Evolutionary conservation across 2,329 filamentous ascomycete species (phyloP), one percentile per base, ranked within the genome.

Genomic region (Aspergillus felis): DNA sequence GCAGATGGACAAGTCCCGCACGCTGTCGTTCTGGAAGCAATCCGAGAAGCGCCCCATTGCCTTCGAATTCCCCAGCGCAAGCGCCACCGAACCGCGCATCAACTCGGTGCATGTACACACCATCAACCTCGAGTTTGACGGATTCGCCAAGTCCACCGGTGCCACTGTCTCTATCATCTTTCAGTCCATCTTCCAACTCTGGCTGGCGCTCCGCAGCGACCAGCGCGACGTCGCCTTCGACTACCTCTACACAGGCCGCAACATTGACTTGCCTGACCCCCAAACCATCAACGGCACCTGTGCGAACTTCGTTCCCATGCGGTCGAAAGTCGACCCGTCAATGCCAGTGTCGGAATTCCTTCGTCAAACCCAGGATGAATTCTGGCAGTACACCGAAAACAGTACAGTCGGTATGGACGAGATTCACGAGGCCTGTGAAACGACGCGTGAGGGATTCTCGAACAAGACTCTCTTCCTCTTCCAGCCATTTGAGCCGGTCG

Each of bases 191-290:
- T 76, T 67, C 60, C 59, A 66, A 27, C 50, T 73, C 10, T 69
- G 64, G 54, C 64, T 74, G 7, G 60, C 64, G 5, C 64, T 59
- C 20, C 62, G 63, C 29, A 66, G 56, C 17, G 55, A 57, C 9
- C 41, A 42, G 3, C 35, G 38, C 8, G 68, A 70, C 38, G 62
- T 75, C 22, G 53, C 57, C 10, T 71, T 71, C 50, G 73, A 76
- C 61, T 70, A 76, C 64, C 71, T 76, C 46, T 57, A 71, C 51
- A 75, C 68, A 1, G 74, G 74, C 20, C 73, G 74, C 57, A 76
- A 76, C 60, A 69, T 75, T 24, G 67, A 68, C 29, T 58, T 75
- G 29, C 62, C 60, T 32, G 63, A 74, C 52, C 71, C 74, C 4
- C 74, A 77, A 53, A 57, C 57, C 35, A 72, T 76, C 62, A 72